These are phyloP conservation scores for Massarina eburnea DNA, from an alignment of 2,329 filamentous ascomycete genomes.

Conservation along the genomic window DNA sequence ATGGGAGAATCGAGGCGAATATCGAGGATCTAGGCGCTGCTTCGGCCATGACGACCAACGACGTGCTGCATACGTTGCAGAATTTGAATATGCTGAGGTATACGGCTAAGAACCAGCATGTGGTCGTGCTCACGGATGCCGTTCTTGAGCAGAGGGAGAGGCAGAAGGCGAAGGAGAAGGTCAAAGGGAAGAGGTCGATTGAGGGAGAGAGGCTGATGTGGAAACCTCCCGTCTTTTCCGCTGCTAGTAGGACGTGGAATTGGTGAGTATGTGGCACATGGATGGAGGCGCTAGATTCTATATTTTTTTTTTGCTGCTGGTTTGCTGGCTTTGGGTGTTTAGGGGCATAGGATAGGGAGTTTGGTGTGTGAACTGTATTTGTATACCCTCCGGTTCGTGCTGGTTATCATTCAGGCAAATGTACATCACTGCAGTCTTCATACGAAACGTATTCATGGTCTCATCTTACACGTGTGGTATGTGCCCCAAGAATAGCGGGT, in stretches of 20 bases:
- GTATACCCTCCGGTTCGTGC: too few species aligned
- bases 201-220: slow-evolving; percentile 80
- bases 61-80: slow-evolving; percentile 92
- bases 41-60: slow-evolving; percentile 94
- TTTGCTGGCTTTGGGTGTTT: too few species aligned
- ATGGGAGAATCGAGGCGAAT: slow-evolving; percentile 68
- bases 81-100: slow-evolving; percentile 95
- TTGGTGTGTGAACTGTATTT: too few species aligned
- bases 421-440: too few species aligned
- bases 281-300: too few species aligned
- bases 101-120: slow-evolving; percentile 86
- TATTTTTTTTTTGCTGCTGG: background rate
- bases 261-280: too few species aligned
- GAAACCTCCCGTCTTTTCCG: slow-evolving; percentile 95
- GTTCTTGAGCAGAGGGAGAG: slow-evolving; percentile 69
- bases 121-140: slow-evolving; percentile 87
- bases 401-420: too few species aligned
- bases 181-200: slow-evolving; percentile 75
- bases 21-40: slow-evolving; percentile 80
- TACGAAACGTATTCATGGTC: too few species aligned
- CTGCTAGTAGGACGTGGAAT: slow-evolving; percentile 89
- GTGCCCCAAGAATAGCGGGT: too few species aligned
- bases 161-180: slow-evolving; percentile 76
- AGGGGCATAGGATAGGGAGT: too few species aligned
- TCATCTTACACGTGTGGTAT: too few species aligned